phyloP scores from a whole-genome alignment of 225 moss, liverwort and hornwort genomes.

The Sphagnum tenellum region DNA sequence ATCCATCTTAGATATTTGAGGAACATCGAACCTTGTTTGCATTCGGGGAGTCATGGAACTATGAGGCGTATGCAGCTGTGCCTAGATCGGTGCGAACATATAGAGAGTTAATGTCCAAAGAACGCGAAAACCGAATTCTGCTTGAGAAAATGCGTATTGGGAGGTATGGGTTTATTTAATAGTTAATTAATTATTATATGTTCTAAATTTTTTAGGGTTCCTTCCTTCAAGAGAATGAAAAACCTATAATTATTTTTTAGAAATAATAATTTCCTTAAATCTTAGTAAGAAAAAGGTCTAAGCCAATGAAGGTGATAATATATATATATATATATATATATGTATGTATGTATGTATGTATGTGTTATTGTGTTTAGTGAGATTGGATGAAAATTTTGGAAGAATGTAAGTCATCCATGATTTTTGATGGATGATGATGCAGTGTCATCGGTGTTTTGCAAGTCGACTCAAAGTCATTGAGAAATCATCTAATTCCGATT shows the following conservation, averaged over 20 bases:
- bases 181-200: too few relatives aligned
- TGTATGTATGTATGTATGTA: too few relatives aligned
- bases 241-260: too few relatives aligned
- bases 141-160: conserved; percentile 69
- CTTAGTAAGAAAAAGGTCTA: too few relatives aligned
- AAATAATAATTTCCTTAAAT: too few relatives aligned
- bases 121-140: conserved; percentile 84
- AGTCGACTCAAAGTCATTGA: conserved; percentile 67
- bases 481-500: conserved; percentile 67
- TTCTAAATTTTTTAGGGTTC: too few relatives aligned
- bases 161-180: conserved; percentile 12
- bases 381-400: too few relatives aligned
- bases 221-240: too few relatives aligned
- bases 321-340: too few relatives aligned
- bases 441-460: conserved; percentile 77
- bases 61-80: conserved; percentile 54
- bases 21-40: conserved; percentile 55
- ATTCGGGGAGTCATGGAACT: conserved; percentile 73
- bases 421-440: background rate
- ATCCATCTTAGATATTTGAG: conserved; percentile 55
- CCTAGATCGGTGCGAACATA: conserved; percentile 49
- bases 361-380: too few relatives aligned
- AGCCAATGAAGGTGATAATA: too few relatives aligned
- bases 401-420: too few relatives aligned
- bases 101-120: conserved; percentile 72